phyloP scores from a whole-genome alignment of 2,329 filamentous ascomycete species.

The Apiospora saccharicola region DNA sequence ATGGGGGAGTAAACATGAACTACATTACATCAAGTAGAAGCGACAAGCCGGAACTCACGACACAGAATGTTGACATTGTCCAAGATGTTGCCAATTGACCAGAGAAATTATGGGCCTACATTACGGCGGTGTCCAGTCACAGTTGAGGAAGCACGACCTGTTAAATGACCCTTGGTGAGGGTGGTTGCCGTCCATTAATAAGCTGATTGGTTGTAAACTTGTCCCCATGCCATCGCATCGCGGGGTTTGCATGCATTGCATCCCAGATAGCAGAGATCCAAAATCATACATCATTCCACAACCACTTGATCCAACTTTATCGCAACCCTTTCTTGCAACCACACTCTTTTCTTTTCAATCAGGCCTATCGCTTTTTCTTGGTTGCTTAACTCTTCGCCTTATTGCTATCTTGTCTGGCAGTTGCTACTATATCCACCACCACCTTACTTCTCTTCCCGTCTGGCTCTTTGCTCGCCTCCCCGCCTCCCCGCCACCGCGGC shows the following conservation, averaged over 20 bases:
- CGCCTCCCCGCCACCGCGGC: background rate
- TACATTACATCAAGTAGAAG: background rate
- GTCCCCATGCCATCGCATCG: conserved; percentile 5
- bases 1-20: no score
- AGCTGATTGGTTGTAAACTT: background rate
- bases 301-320: background rate
- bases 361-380: background rate
- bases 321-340: background rate
- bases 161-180: background rate
- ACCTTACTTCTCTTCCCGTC: background rate
- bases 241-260: conserved; percentile 13
- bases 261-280: background rate
- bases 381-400: background rate
- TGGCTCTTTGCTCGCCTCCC: background rate
- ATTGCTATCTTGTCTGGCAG: background rate
- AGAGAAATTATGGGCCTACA: background rate
- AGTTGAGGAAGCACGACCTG: background rate
- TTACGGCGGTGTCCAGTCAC: background rate
- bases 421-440: background rate
- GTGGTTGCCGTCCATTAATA: background rate
- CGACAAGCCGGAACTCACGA: background rate
- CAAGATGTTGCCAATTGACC: background rate
- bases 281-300: background rate
- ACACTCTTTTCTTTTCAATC: background rate
- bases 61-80: background rate